Base-by-base conservation (phyloP, 768 basidiomycete genomes). In the Kwoniella heveanensis region DNA sequence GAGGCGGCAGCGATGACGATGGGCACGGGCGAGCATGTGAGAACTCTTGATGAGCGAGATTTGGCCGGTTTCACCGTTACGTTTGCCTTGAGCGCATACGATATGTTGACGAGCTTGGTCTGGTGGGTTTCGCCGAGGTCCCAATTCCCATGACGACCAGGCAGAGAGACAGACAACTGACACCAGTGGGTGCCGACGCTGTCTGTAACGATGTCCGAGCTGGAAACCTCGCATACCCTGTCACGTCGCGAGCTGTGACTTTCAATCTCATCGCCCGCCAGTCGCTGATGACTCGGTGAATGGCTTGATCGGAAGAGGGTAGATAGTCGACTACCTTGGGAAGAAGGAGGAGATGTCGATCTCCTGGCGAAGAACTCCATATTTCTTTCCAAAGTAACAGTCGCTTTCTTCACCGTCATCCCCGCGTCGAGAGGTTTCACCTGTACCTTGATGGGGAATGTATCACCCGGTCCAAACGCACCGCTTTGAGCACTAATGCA, bases 391-490 rank as follows among this genome's bases (percentile, higher is more conserved):
- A 77, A 55, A n/a, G 52, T 48, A 36, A 77, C 57, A 12, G 66
- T 58, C 12, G 64, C 69, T 22, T 67, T 70, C 27, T 66, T 66
- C 12, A 74, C 47, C n/a, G 52, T 29, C 1, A 70, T 59, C 12
- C 30, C 24, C 9, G 68, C 51, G 24, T 72, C 72, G 32, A 69
- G 60, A 4, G 75, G 68, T 26, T 64, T 68, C 32, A 69, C 69
- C 30, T 70, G 68, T 3, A 72, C 46, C 2, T 69, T 56, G 9
- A 74, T 25, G 2, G 66, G 52, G 37, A 74, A 57, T 6, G 57
- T 49, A 26, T 77, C 75, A 50, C 65, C 70, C 1, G 75, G 75
- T 4, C 75, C 75, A 47, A 64, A 72, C 2, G 67, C 52, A n/a
- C 70, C 67, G 29, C 67, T 70, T 8, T 71, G 75, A 22, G 65